Evolutionary conservation across 257 asterid species (phyloP).

Genomic region (Scutellaria minor): DNA sequence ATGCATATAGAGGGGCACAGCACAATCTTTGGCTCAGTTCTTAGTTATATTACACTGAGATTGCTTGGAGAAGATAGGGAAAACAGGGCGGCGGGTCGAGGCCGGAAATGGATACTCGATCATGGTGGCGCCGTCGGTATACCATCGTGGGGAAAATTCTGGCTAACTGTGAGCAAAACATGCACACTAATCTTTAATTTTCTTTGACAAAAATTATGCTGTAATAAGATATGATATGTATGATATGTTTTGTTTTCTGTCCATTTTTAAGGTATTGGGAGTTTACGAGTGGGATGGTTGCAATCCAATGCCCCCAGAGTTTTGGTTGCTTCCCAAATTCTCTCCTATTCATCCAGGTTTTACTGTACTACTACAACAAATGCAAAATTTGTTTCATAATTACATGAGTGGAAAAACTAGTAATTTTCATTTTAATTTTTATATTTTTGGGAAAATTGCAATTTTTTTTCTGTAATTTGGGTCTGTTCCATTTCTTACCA

Average conservation of each 20-base stretch:
- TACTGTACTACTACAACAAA: too few relatives aligned
- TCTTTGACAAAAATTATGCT: too few relatives aligned
- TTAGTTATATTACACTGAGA: conserved; percentile 47
- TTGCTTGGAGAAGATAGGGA: conserved; percentile 49
- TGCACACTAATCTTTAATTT: too few relatives aligned
- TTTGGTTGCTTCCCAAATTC: conserved; percentile 70
- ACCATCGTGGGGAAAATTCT: conserved; percentile 64
- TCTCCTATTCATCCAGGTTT: conserved; percentile 80
- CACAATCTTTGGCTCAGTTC: conserved; percentile 44
- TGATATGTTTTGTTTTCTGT: too few relatives aligned
- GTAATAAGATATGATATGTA: too few relatives aligned
- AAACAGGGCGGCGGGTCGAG: conserved; percentile 25
- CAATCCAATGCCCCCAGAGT: conserved; percentile 82
- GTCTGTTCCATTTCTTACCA: too few relatives aligned
- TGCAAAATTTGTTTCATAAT: too few relatives aligned
- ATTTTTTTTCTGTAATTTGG: too few relatives aligned
- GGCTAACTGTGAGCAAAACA: conserved; percentile 45
- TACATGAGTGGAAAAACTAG: too few relatives aligned
- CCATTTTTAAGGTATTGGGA: conserved; percentile 54
- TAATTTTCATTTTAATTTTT: too few relatives aligned
- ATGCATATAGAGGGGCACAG: conserved; percentile 52
- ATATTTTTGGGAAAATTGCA: too few relatives aligned
- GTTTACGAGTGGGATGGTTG: conserved; percentile 68
- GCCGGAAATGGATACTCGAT: conserved; percentile 53
- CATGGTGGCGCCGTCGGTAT: conserved; percentile 56